A percentile compares a stretch with the other conserved stretches of the same genome.
phyloP scores from a whole-genome alignment of 768 basidiomycete genomes.

The Lyophyllum shimeji region DNA sequence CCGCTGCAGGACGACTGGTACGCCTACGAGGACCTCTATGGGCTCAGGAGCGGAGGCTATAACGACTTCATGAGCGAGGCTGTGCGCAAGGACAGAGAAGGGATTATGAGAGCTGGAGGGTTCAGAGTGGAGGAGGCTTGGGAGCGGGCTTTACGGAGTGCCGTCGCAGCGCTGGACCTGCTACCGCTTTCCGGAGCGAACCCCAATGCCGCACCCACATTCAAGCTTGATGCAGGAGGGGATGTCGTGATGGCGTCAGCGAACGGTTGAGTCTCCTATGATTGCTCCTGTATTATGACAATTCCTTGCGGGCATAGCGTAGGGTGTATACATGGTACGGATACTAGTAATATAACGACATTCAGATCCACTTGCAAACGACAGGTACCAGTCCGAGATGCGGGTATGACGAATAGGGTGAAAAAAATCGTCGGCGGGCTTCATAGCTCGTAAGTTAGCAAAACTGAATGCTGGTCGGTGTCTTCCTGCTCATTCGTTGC shows the following conservation, averaged over 20 bases:
- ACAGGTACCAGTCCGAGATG: not conserved
- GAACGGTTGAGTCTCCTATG: slow-evolving; percentile 19
- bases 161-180: slow-evolving; percentile 73
- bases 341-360: not conserved
- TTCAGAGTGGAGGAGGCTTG: slow-evolving; percentile 83
- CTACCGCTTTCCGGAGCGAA: slow-evolving; percentile 42
- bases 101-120: slow-evolving; percentile 81
- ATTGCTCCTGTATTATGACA: slow-evolving; percentile 1
- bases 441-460: slow-evolving; percentile 21
- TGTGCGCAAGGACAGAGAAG: slow-evolving; percentile 72
- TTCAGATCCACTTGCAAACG: not conserved
- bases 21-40: slow-evolving; percentile 69
- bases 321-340: not conserved
- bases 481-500: slow-evolving; percentile 49
- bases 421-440: not conserved
- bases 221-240: slow-evolving; percentile 27
- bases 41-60: slow-evolving; percentile 54
- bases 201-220: slow-evolving; percentile 6
- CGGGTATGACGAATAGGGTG: not conserved
- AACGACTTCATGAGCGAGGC: slow-evolving; percentile 75
- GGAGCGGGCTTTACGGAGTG: slow-evolving; percentile 75
- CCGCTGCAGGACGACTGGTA: slow-evolving; percentile 78
- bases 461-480: slow-evolving; percentile 50
- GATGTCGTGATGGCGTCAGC: slow-evolving; percentile 49
- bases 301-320: not conserved